A percentile compares a stretch with the other conserved stretches of the same genome.
phyloP scores from a whole-genome alignment of 768 basidiomycete genomes.

The Termitomyces sp. region DNA sequence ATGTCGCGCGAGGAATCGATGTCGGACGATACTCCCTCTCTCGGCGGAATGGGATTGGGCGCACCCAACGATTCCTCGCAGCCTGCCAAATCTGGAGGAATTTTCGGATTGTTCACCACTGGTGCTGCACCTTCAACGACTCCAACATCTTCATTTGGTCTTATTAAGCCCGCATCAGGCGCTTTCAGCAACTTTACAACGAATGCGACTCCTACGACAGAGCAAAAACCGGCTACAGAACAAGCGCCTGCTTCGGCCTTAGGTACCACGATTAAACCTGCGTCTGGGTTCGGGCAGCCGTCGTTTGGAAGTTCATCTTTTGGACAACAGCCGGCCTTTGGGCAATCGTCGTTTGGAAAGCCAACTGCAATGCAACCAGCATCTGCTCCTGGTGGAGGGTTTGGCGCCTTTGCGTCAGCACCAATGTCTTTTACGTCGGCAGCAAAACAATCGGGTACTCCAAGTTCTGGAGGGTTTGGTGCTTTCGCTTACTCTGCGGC shows the following conservation, averaged over 20 bases:
- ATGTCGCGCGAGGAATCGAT: slow-evolving; percentile 44
- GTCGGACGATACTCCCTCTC: slow-evolving; percentile 32
- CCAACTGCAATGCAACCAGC: slow-evolving; percentile 15
- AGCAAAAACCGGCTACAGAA: slow-evolving; percentile 1
- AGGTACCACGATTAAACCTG: background rate
- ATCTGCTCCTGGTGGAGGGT: slow-evolving; percentile 22
- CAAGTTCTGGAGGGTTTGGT: slow-evolving; percentile 15
- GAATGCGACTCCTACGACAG: background rate
- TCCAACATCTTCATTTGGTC: slow-evolving; percentile 19
- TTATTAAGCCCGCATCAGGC: slow-evolving; percentile 34
- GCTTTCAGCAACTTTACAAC: slow-evolving; percentile 33
- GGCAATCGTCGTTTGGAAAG: slow-evolving; percentile 33
- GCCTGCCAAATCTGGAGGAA: slow-evolving; percentile 21
- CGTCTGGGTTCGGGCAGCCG: slow-evolving; percentile 16
- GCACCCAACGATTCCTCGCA: slow-evolving; percentile 21
- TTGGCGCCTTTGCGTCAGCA: slow-evolving; percentile 22
- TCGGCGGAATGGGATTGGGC: slow-evolving; percentile 20
- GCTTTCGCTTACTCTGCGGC: slow-evolving; percentile 19
- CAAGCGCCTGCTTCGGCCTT: slow-evolving; percentile 1
- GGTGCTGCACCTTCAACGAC: slow-evolving; percentile 10
- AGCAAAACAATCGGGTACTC: background rate
- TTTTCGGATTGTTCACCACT: slow-evolving; percentile 30
- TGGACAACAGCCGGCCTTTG: slow-evolving; percentile 24
- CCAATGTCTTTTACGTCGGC: slow-evolving; percentile 7
- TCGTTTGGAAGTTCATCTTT: slow-evolving; percentile 14